Conservation (phyloP, 768 basidiomycete species). For the Lactarius psammicola region DNA sequence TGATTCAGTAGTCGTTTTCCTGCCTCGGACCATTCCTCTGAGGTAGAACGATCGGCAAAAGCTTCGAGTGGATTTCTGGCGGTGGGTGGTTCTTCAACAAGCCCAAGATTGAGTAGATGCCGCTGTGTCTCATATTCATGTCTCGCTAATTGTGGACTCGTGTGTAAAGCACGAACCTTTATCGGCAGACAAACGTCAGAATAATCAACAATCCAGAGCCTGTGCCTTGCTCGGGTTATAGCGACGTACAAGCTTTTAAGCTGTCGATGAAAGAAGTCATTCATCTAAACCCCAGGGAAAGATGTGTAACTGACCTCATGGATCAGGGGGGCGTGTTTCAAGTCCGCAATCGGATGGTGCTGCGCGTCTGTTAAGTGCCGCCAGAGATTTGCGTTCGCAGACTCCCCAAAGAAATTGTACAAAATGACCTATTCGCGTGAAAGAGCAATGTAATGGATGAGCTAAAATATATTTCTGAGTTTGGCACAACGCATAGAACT, state of each 20-base stretch:
- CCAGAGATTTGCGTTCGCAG: conserved; percentile 39
- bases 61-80: not conserved
- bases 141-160: not conserved
- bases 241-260: conserved; percentile 71
- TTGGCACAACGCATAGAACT: no score
- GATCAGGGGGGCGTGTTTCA: conserved; percentile 3
- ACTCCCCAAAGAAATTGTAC: conserved; percentile 75
- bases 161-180: conserved; percentile 44
- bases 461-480: not conserved
- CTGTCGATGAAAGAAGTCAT: conserved; percentile 37
- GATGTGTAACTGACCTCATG: conserved; percentile 11
- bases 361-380: conserved; percentile 2
- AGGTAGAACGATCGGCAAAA: conserved; percentile 12
- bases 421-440: conserved; percentile 53
- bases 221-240: conserved; percentile 64
- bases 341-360: not conserved
- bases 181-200: conserved; percentile 46
- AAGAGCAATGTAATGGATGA: not conserved
- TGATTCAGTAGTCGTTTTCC: no score
- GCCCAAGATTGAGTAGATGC: not conserved
- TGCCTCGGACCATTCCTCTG: no score
- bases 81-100: not conserved
- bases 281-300: not conserved
- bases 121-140: conserved; percentile 6
- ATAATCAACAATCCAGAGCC: conserved; percentile 66